Evolutionary conservation across 495 filamentous ascomycete genomes (phyloP).

Genomic region (Paragyromitra xinjiangensis): DNA sequence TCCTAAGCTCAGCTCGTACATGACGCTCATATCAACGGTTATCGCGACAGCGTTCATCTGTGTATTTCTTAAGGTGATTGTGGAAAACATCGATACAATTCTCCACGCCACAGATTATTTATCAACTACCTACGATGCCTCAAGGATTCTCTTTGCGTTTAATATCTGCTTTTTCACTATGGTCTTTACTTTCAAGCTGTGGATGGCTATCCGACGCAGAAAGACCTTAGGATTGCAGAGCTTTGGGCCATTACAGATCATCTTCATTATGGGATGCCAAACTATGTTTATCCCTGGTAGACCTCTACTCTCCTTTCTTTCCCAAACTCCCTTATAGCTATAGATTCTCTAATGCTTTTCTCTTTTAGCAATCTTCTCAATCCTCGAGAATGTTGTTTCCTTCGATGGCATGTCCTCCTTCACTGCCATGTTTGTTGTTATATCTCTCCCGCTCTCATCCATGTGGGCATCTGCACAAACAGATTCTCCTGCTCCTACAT

Average conservation of each 20-base stretch:
- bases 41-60: conserved; percentile 68
- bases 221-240: conserved; percentile 66
- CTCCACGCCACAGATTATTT: conserved; percentile 55
- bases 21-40: conserved; percentile 64
- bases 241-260: conserved; percentile 74
- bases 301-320: conserved; percentile 48
- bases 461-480: conserved; percentile 69
- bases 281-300: conserved; percentile 81
- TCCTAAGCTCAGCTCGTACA: conserved; percentile 57
- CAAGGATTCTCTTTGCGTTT: conserved; percentile 67
- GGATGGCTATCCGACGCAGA: conserved; percentile 68
- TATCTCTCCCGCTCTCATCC: conserved; percentile 81
- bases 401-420: conserved; percentile 70
- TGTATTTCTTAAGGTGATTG: conserved; percentile 68
- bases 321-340: background rate
- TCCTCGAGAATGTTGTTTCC: conserved; percentile 66
- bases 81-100: conserved; percentile 67
- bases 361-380: conserved; percentile 71
- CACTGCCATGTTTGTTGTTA: conserved; percentile 71
- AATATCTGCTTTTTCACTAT: conserved; percentile 79
- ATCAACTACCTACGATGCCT: conserved; percentile 64
- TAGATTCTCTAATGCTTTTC: conserved; percentile 40
- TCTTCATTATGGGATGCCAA: conserved; percentile 79
- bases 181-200: conserved; percentile 77
- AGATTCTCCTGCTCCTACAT: conserved; percentile 13